phyloP scores from a whole-genome alignment of 2,329 filamentous ascomycete species.

The Anthostomella pinea region DNA sequence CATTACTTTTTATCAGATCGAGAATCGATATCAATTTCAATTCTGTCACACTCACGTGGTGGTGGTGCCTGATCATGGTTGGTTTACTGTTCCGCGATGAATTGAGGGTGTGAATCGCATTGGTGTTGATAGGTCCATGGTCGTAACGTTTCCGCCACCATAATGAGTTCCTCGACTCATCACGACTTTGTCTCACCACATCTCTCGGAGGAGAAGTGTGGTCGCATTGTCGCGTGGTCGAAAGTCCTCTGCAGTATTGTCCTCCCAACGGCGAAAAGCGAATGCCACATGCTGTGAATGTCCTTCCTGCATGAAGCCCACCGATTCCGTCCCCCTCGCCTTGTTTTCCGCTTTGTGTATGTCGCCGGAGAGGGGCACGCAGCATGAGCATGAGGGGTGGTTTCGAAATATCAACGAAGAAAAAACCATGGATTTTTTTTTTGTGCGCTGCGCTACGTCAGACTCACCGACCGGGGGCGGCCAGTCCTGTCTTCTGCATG shows the following conservation, averaged over 20 bases:
- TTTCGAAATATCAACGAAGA: slow-evolving; percentile 20
- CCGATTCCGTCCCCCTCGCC: no score
- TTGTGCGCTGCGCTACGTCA: slow-evolving; percentile 29
- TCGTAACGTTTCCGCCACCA: background rate
- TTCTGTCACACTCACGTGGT: slow-evolving; percentile 7
- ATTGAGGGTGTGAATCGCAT: background rate
- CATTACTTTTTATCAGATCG: slow-evolving; percentile 11
- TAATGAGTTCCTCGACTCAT: no score
- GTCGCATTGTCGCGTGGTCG: no score
- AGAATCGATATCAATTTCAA: slow-evolving; percentile 6
- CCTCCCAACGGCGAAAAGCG: no score
- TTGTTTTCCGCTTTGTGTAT: slow-evolving; percentile 3
- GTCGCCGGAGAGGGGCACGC: slow-evolving; percentile 11
- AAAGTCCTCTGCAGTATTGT: no score
- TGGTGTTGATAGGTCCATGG: background rate
- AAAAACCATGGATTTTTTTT: slow-evolving; percentile 16
- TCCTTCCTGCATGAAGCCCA: no score
- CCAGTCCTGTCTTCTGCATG: slow-evolving; percentile 22
- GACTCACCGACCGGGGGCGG: slow-evolving; percentile 9
- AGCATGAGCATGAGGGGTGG: slow-evolving; percentile 24
- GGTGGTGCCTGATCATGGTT: background rate
- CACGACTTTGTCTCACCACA: no score
- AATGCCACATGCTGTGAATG: no score
- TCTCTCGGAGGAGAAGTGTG: no score
- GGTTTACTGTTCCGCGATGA: no score